Evolutionary conservation across 257 asterid species (phyloP), one percentile per base, ranked within the genome.

Genomic region (Nicotiana knightiana): DNA sequence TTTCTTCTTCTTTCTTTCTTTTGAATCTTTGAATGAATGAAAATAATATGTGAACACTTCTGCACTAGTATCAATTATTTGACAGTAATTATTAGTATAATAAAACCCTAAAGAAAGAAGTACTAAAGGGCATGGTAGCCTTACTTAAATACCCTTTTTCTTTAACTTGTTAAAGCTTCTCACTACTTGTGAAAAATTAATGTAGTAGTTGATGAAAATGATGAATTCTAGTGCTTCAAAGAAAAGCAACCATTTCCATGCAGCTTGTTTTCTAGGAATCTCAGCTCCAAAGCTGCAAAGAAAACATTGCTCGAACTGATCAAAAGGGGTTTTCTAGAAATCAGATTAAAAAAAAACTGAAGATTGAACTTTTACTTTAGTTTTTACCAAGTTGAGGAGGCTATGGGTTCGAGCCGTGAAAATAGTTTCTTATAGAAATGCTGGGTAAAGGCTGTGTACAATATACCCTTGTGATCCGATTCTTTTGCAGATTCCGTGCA

Each of bases 131-230:
- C 78, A 30, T 66, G 83, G 65, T 51, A 37, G 9, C 54, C 43
- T 81, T 54, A 81, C 83, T 81, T 39, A 81, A 81, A 81, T 81
- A 67, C 83, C 79, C 83, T 15, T 67, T 66, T 33, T 39, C 30
- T 58, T 67, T 81, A 48, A 48, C 43, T 73, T 73, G 43, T 73
- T 28, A 73, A 48, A 26, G 26, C 39, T 67, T 67, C 54, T 39
- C 28, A 30, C 21, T n/a, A 66, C 55, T 48, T 30, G 55, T 71
- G 21, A 66, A 51, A 66, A 51, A 9, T 9, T 59, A 33, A 46
- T 71, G 43, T 13, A 51, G 62, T 13, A 13, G 79, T 48, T 48
- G 62, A 48, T 24, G 62, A 55, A 26, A 70, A 70, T 28, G 70
- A 28, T 64, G 8, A 64, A 13, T 64, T 64, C 21, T 28, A 64